Conservation (phyloP, 169 alveolate genomes). For the Eimeria praecox region DNA sequence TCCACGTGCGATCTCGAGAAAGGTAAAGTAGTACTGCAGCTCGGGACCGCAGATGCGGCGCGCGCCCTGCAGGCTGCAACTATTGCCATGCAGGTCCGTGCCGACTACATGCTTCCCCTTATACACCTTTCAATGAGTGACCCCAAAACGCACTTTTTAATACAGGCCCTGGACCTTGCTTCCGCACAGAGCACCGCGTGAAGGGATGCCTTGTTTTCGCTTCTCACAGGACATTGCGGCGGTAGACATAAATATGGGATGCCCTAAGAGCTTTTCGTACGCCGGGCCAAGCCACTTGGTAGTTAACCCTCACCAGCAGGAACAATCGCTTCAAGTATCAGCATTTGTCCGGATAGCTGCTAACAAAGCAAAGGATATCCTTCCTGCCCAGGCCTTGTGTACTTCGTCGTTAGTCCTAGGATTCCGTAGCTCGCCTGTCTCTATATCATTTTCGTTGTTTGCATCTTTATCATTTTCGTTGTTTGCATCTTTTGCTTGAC, state of each 20-base stretch:
- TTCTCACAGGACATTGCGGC: slow-evolving; percentile 78
- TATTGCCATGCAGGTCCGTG: slow-evolving; percentile 65
- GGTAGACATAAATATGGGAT: slow-evolving; percentile 83
- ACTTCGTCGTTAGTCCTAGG: neutral
- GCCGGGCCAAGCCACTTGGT: neutral
- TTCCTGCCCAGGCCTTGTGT: neutral
- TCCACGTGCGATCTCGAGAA: slow-evolving; percentile 78
- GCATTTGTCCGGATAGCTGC: neutral
- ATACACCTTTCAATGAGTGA: neutral
- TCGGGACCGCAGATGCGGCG: slow-evolving; percentile 80
- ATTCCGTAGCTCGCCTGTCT: neutral
- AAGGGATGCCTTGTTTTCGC: neutral
- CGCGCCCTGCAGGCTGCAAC: slow-evolving; percentile 79
- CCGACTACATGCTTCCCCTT: neutral
- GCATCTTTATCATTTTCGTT: neutral
- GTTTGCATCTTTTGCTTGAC: neutral
- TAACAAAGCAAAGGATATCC: neutral
- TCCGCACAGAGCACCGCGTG: neutral
- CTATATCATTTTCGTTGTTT: neutral
- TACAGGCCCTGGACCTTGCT: neutral
- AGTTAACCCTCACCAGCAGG: neutral
- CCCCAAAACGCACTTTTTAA: neutral
- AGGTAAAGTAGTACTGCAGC: slow-evolving; percentile 82
- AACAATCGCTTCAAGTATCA: neutral
- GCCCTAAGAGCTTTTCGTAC: slow-evolving; percentile 84